A percentile compares a stretch with the other conserved stretches of the same genome.
Conservation (phyloP, 257 asterid species). For the Ligustrum vulgare region DNA sequence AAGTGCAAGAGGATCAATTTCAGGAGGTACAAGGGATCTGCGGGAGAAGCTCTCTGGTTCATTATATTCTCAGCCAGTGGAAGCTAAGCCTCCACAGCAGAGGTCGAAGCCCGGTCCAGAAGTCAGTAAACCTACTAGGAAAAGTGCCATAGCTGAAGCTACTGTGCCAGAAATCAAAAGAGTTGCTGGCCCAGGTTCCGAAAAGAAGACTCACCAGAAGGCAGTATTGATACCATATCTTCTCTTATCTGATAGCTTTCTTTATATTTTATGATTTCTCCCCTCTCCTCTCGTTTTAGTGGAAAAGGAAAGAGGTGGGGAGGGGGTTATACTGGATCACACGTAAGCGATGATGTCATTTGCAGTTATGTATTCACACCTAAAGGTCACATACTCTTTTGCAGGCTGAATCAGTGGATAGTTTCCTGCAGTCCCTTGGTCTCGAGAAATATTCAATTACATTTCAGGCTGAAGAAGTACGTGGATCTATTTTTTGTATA, state of each 20-base stretch:
- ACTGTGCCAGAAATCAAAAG: constrained; percentile 41
- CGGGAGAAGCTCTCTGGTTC: constrained; percentile 94
- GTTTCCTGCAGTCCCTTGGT: constrained; percentile 77
- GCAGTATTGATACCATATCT: constrained; percentile 30
- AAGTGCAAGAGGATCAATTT: constrained; percentile 32
- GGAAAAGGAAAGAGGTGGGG: neutral
- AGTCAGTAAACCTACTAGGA: constrained; percentile 58
- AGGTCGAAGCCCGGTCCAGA: constrained; percentile 58
- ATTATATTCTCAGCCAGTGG: constrained; percentile 47
- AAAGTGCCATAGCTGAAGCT: constrained; percentile 62
- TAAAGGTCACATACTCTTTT: constrained; percentile 28
- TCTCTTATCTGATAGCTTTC: constrained; percentile 1
- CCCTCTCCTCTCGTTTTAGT: neutral
- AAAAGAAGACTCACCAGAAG: constrained; percentile 66
- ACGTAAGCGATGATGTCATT: neutral
- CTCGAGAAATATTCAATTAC: constrained; percentile 87
- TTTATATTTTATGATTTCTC: neutral
- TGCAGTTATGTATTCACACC: neutral
- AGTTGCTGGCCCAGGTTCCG: constrained; percentile 41
- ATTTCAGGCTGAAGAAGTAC: constrained; percentile 98
- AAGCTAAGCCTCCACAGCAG: constrained; percentile 41
- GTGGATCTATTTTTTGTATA: constrained; percentile 23
- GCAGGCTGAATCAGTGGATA: constrained; percentile 84
- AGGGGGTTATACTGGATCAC: neutral
- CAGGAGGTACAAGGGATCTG: constrained; percentile 70